Evolutionary conservation across 495 filamentous ascomycete species (phyloP).

Genomic region (Umbilicaria muhlenbergii): DNA sequence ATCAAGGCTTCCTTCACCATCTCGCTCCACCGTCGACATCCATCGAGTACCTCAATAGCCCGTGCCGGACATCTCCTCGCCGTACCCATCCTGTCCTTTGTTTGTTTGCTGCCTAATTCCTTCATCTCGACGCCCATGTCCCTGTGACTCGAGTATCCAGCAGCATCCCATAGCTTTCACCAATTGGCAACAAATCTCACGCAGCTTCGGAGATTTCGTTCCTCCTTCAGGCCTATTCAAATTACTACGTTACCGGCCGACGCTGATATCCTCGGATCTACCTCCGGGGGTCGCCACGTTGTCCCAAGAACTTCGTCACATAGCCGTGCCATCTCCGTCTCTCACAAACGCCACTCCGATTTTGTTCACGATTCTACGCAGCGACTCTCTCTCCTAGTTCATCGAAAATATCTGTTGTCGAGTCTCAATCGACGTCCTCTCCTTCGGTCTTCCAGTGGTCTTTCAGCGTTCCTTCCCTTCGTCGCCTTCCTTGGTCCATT

Average conservation of each 20-base stretch:
- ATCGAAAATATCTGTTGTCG: conserved; percentile 16
- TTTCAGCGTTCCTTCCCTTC: conserved; percentile 16
- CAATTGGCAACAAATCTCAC: background rate
- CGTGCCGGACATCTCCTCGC: background rate
- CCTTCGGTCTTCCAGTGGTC: conserved; percentile 14
- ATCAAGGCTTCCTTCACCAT: background rate
- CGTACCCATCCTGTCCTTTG: background rate
- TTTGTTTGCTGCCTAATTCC: conserved; percentile 5
- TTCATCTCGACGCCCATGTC: conserved; percentile 13
- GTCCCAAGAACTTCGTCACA: conserved; percentile 11
- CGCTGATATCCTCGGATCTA: conserved; percentile 14
- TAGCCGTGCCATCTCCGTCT: conserved; percentile 13
- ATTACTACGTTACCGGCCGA: no score
- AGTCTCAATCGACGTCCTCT: conserved; percentile 22
- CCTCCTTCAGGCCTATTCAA: conserved; percentile 2
- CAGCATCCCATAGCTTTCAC: background rate
- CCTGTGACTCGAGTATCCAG: conserved; percentile 5
- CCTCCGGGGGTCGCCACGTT: conserved; percentile 23
- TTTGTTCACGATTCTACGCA: conserved; percentile 35
- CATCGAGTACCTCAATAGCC: conserved; percentile 9
- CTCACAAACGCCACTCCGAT: background rate
- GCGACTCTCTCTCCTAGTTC: conserved; percentile 24
- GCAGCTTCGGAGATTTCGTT: conserved; percentile 21
- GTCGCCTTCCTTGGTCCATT: conserved; percentile 15
- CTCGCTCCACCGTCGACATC: conserved; percentile 1